Evolutionary conservation across 2,329 filamentous ascomycete genomes (phyloP), one percentile per base, ranked within the genome.

Genomic region (Trichophyton simii): DNA sequence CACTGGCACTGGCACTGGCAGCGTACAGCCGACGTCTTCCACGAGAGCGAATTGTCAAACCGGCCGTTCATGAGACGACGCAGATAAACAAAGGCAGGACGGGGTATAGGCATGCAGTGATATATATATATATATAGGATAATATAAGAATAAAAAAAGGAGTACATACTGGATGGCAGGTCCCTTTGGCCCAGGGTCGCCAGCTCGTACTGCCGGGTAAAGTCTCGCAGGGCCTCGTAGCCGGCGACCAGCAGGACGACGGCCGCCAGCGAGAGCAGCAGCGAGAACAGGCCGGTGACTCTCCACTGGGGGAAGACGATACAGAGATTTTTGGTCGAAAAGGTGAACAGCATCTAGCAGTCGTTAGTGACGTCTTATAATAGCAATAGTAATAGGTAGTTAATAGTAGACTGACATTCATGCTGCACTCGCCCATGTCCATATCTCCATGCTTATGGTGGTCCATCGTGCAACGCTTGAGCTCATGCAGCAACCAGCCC

Each of bases 241-340:
- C 90, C 91, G n/a, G 91, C 89, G 38, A 87, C 88, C 66, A 99
- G 80, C 63, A 88, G 81, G 63, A 95, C 83, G 68, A 99, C 86
- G 67, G 85, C 88, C 67, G 94, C 68, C 63, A 99, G 85, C 31
- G 92, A 96, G 70, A 91, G 74, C 72, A 96, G 69, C 62, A 99
- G 86, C 38, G 87, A 87, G 59, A 83, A 70, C 2, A 86, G 85
- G 64, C 86, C 85, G 64, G 82, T 85, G 74, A 99, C 78, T 76
- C 89, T 91, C 94, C 94, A 99, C 76, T 86, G 84, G 68, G 82
- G 82, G 80, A 97, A 99, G 74, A 99, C 84, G 75, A 99, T 95
- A 82, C 94, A 99, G 66, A 99, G 89, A 77, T 97, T 88, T 61
- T 81, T 83, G 2, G 91, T 92, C 73, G 91, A 85, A 92, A 92